Base-by-base conservation (phyloP, 1,284 basidiomycete species). In the Leccinum angustisporum region DNA sequence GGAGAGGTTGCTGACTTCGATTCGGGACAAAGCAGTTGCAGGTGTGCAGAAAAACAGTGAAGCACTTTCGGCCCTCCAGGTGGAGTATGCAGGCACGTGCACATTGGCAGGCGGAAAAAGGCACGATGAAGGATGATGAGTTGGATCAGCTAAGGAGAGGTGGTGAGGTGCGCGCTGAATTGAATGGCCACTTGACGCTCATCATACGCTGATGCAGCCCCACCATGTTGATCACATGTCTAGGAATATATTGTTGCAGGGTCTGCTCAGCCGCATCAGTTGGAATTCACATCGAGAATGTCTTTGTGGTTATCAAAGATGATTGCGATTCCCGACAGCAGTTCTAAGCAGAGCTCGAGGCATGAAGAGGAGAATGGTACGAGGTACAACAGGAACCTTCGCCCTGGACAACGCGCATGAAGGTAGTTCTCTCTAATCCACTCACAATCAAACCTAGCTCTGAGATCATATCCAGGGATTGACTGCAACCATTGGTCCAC, bases 331-430 rank as follows among this genome's bases (percentile, higher is more conserved):
- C 79, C 18, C 76, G 80, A 53, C 73, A 77, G 53, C 82, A 81
- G 65, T 79, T 82, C 13, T 82, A 85, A 64, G 65, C 75, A 55
- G 85, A 90, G 63, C 68, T 90, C 33, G 86, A 89, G 64, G 80
- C 81, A 18, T 79, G 79, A 7, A 76, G 82, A 51, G 76, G 74
- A 38, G 86, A 87, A 65, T 76, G 83, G 38, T 88, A 90, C 59
- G 77, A 81, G 5, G 81, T 80, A 7, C 78, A 77, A 59, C 78
- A 75, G 61, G 81, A 86, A 59, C 72, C 77, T 27, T 78, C 53
- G 68, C 75, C 5, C 67, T 86, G 57, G 80, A 84, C 63, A 38
- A 70, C 27, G 27, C 27, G 27, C 27, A 27, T 27, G 27, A 27
- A 27, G 27, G 27, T 27, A 27, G 27, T 71, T 68, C 34, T 57